Evolutionary conservation across 495 filamentous ascomycete species (phyloP).

Genomic region (Lophium mytilinum): DNA sequence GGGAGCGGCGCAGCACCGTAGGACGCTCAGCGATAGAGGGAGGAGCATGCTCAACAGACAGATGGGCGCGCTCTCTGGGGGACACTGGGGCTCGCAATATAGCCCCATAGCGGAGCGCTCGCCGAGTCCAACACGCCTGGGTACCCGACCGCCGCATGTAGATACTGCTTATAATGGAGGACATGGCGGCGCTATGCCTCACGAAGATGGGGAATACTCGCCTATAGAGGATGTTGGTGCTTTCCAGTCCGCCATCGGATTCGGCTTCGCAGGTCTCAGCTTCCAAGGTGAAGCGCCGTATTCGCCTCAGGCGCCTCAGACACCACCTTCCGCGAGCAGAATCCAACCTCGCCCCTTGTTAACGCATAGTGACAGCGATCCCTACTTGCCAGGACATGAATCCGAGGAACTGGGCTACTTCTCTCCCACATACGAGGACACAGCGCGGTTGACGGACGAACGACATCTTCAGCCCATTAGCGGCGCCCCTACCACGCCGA

Average conservation of each 20-base stretch:
- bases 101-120: slow-evolving; percentile 48
- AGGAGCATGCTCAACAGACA: slow-evolving; percentile 27
- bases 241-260: slow-evolving; percentile 49
- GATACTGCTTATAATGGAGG: slow-evolving; percentile 4
- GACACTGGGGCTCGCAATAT: slow-evolving; percentile 36
- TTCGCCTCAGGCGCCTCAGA: slow-evolving; percentile 7
- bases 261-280: slow-evolving; percentile 48
- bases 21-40: slow-evolving; percentile 34
- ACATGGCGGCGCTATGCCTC: slow-evolving; percentile 29
- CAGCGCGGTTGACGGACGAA: slow-evolving; percentile 33
- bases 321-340: slow-evolving; percentile 25
- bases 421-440: slow-evolving; percentile 53
- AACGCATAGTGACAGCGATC: slow-evolving; percentile 25
- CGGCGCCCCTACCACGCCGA: slow-evolving; percentile 31
- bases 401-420: slow-evolving; percentile 49
- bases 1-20: slow-evolving; percentile 25
- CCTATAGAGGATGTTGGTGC: slow-evolving; percentile 42
- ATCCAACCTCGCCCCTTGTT: slow-evolving; percentile 15
- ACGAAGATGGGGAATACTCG: slow-evolving; percentile 37
- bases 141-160: slow-evolving; percentile 10
- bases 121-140: slow-evolving; percentile 35
- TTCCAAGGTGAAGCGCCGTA: slow-evolving; percentile 37
- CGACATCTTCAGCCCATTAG: slow-evolving; percentile 29
- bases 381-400: slow-evolving; percentile 43
- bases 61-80: slow-evolving; percentile 13